Evolutionary conservation across 2,329 filamentous ascomycete species (phyloP).

Genomic region (Aspergillus japonicus): DNA sequence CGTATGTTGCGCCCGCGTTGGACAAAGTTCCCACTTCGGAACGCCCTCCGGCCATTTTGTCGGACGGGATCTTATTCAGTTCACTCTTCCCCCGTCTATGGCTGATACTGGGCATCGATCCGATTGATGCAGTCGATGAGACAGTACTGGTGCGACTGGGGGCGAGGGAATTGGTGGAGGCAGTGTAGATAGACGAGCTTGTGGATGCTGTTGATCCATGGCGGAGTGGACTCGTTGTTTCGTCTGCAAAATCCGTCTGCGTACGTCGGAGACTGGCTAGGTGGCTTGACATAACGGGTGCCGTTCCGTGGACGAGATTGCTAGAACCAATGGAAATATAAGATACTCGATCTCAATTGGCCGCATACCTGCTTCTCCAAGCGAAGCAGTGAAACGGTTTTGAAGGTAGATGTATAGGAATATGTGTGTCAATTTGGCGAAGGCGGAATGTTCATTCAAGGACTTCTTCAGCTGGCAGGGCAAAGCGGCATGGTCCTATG

Average conservation of each 20-base stretch:
- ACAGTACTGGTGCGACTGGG: conserved; percentile 66
- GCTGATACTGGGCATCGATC: conserved; percentile 48
- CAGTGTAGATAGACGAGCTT: conserved; percentile 53
- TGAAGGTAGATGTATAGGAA: conserved; percentile 7
- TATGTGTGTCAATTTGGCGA: conserved; percentile 7
- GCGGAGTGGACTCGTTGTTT: conserved; percentile 47
- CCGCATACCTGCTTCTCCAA: conserved; percentile 41
- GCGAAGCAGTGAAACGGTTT: conserved; percentile 25
- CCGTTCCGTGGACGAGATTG: conserved; percentile 30
- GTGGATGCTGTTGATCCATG: conserved; percentile 58
- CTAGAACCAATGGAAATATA: conserved; percentile 26
- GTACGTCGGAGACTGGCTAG: conserved; percentile 37
- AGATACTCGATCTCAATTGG: conserved; percentile 31
- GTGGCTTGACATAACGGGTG: conserved; percentile 42
- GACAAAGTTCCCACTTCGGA: conserved; percentile 22
- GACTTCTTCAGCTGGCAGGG: conserved; percentile 4
- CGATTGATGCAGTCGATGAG: conserved; percentile 69
- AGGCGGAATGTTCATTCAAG: conserved; percentile 27
- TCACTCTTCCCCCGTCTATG: conserved; percentile 79
- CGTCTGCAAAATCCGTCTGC: conserved; percentile 41
- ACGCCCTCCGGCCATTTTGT: conserved; percentile 22
- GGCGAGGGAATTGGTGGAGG: conserved; percentile 48
- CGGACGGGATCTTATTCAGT: conserved; percentile 55
- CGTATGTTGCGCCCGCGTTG: conserved; percentile 65
- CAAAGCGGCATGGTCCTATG: conserved; percentile 21